phyloP scores from a whole-genome alignment of 441 rosid genomes.

The Erodium moschatum region DNA sequence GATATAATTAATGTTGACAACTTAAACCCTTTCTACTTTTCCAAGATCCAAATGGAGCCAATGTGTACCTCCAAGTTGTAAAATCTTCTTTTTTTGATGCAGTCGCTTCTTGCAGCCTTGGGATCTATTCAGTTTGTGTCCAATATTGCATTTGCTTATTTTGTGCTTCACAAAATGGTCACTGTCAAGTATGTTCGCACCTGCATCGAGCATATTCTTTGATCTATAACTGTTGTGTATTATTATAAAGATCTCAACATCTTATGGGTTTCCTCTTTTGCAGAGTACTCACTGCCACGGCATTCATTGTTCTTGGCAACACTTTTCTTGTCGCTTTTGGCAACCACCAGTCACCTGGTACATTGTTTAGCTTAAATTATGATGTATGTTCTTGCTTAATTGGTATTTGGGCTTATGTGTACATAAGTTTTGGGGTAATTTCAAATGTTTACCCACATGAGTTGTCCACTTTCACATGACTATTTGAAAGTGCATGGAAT shows the following conservation, averaged over 20 bases:
- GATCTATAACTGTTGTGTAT: not conserved
- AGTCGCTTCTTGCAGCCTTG: slow-evolving; percentile 97
- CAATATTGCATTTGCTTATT: slow-evolving; percentile 91
- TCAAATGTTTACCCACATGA: too few relatives aligned
- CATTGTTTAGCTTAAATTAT: slow-evolving; percentile 12
- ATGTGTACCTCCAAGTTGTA: not conserved
- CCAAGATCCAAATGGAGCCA: not conserved
- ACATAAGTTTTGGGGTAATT: too few relatives aligned
- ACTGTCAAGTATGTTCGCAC: slow-evolving; percentile 70
- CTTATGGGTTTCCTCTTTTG: slow-evolving; percentile 17
- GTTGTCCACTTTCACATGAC: too few relatives aligned
- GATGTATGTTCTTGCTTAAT: not conserved
- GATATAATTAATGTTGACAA: not conserved
- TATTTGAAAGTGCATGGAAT: too few relatives aligned
- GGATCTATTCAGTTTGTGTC: slow-evolving; percentile 95
- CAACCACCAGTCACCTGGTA: slow-evolving; percentile 97
- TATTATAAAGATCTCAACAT: slow-evolving; percentile 19
- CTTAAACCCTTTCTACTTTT: not conserved
- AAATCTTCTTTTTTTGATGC: slow-evolving; percentile 20
- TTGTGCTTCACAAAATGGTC: slow-evolving; percentile 78
- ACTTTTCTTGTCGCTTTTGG: slow-evolving; percentile 91
- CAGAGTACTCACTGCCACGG: slow-evolving; percentile 86
- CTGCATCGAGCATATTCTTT: slow-evolving; percentile 19
- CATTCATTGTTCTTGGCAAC: slow-evolving; percentile 90
- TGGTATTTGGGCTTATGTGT: not conserved